Conservation (phyloP, 257 asterid species). For the Solanum medicagineum region DNA sequence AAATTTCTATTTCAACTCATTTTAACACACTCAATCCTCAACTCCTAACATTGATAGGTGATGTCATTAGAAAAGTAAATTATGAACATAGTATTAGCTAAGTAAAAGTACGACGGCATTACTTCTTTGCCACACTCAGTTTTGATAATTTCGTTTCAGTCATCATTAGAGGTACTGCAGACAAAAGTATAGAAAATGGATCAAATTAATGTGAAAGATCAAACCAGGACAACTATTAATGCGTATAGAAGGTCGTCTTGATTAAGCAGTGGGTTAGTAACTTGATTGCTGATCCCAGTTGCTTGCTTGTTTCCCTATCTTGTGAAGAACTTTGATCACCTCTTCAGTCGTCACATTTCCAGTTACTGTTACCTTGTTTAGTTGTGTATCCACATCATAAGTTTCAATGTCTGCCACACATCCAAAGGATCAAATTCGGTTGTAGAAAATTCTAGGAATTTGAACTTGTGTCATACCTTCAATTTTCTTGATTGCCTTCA, state of each 20-base stretch:
- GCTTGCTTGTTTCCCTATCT: slow-evolving; percentile 71
- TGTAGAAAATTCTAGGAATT: too few relatives aligned
- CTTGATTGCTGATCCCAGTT: slow-evolving; percentile 29
- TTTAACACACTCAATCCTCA: too few relatives aligned
- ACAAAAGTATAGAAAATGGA: background rate
- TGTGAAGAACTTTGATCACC: slow-evolving; percentile 54
- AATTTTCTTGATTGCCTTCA: slow-evolving; percentile 85
- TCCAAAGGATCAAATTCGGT: background rate
- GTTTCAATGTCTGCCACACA: slow-evolving; percentile 64
- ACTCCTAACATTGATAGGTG: too few relatives aligned
- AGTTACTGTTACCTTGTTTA: slow-evolving; percentile 65
- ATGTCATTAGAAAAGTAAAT: too few relatives aligned
- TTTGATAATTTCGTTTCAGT: too few relatives aligned
- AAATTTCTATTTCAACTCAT: too few relatives aligned
- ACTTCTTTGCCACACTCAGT: too few relatives aligned
- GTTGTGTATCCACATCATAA: slow-evolving; percentile 46
- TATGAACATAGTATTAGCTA: too few relatives aligned
- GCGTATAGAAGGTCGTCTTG: background rate
- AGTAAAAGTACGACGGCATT: too few relatives aligned
- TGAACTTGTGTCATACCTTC: slow-evolving; percentile 36
- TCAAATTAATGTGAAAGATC: background rate
- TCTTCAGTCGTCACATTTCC: slow-evolving; percentile 66
- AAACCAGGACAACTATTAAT: too few relatives aligned
- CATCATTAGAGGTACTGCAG: too few relatives aligned
- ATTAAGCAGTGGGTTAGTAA: background rate